Conservation (phyloP, 768 basidiomycete species). For the Hygrocybe coccinea region DNA sequence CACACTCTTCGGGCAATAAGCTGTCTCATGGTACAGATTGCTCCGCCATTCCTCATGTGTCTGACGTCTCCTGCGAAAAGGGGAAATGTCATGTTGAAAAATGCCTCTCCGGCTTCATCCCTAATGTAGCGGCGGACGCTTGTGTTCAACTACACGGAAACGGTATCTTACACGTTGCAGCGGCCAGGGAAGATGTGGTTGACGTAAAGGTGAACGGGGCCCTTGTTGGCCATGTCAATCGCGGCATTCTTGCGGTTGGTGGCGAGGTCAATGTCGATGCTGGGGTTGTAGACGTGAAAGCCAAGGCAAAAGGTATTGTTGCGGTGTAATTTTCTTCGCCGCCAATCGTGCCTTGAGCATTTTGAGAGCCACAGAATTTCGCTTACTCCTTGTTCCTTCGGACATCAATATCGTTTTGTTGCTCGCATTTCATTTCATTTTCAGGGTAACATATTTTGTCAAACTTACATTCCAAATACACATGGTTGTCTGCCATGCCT, state of each 20-base stretch:
- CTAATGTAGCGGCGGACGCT: neutral
- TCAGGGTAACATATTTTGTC: too few species aligned
- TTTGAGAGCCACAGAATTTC: too few species aligned
- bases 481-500: too few species aligned
- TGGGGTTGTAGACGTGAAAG: neutral
- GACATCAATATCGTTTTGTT: too few species aligned
- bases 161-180: neutral
- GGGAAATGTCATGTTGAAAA: neutral
- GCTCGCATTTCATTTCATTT: too few species aligned
- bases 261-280: neutral
- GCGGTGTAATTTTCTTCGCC: too few species aligned
- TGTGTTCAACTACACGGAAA: neutral
- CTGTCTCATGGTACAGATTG: neutral
- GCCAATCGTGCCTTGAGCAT: too few species aligned
- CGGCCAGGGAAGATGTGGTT: neutral
- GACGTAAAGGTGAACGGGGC: neutral
- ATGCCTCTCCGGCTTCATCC: neutral
- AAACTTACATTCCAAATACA: too few species aligned
- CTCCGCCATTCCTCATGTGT: conserved; percentile 3
- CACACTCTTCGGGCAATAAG: neutral
- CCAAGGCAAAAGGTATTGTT: neutral
- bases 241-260: too few species aligned
- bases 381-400: too few species aligned
- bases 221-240: neutral
- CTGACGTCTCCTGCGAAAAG: neutral